A percentile compares a stretch with the other conserved stretches of the same genome.
Evolutionary conservation across 192 early-diverging fungal genomes (phyloP).

Genomic region (Thoreauomyces humboldtii): DNA sequence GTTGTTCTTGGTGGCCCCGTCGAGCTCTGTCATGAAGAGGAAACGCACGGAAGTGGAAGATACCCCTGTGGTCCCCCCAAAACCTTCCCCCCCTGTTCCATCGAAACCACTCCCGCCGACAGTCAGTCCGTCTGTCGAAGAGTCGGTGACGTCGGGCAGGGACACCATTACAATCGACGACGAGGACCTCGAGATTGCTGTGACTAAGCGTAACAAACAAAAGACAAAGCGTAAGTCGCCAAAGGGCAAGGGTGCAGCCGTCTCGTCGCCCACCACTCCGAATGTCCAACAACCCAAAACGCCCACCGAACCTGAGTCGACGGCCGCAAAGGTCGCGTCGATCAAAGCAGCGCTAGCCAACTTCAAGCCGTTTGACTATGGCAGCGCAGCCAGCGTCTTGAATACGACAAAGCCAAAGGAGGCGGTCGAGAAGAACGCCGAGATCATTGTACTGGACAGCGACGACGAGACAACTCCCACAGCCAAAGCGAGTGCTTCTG

Average conservation of each 20-base stretch:
- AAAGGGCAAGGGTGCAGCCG: background rate
- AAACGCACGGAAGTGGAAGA: constrained; percentile 6
- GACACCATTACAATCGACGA: constrained; percentile 14
- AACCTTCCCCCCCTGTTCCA: background rate
- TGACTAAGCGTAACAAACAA: background rate
- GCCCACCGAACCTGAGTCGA: background rate
- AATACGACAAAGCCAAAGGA: background rate
- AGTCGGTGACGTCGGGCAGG: no score
- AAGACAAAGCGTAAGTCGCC: background rate
- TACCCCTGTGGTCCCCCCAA: background rate
- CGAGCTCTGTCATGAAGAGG: background rate
- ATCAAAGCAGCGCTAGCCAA: background rate
- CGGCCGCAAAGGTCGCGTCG: background rate
- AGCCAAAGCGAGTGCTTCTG: constrained; percentile 1
- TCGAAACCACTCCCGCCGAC: background rate
- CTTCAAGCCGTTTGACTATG: constrained; percentile 29
- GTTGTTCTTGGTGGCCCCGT: constrained; percentile 23
- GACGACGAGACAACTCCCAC: constrained; percentile 8
- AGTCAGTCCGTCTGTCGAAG: no score
- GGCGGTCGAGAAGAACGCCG: background rate
- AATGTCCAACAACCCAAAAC: background rate
- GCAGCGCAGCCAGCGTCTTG: background rate
- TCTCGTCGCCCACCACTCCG: constrained; percentile 1
- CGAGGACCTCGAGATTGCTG: constrained; percentile 16
- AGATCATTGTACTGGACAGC: background rate